Percentiles rank a stretch among this genome's conserved stretches.
phyloP scores from a whole-genome alignment of 257 asterid species.

The Scutellaria barbata region DNA sequence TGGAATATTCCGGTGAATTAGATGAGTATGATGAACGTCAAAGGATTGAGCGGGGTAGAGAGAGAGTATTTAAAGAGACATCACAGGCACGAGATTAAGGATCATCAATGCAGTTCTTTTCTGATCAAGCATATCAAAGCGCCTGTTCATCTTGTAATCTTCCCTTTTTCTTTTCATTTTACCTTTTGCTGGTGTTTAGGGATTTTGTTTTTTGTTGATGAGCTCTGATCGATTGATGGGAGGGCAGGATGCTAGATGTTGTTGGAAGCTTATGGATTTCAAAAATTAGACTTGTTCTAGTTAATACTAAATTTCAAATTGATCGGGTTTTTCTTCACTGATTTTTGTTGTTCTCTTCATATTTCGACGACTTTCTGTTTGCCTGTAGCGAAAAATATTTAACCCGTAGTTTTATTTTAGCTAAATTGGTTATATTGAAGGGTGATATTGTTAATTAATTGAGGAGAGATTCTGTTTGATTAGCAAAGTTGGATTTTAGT shows the following conservation, averaged over 20 bases:
- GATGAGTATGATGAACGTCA: slow-evolving; percentile 41
- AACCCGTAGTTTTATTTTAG: not conserved
- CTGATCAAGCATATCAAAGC: slow-evolving; percentile 71
- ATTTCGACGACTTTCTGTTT: slow-evolving; percentile 12
- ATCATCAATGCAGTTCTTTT: slow-evolving; percentile 69
- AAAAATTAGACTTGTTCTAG: slow-evolving; percentile 1
- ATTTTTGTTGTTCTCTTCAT: not conserved
- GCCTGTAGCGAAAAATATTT: too few species aligned
- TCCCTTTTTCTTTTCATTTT: not conserved
- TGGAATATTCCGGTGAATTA: not conserved
- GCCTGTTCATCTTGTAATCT: slow-evolving; percentile 72
- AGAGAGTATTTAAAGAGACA: slow-evolving; percentile 59
- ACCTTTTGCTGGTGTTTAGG: slow-evolving; percentile 16
- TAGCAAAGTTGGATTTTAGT: not conserved
- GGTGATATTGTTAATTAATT: too few species aligned
- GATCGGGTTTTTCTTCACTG: not conserved
- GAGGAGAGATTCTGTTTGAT: not conserved
- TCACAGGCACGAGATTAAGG: slow-evolving; percentile 57
- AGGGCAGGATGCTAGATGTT: not conserved
- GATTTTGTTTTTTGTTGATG: slow-evolving; percentile 13
- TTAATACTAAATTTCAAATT: not conserved
- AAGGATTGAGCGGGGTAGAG: slow-evolving; percentile 55
- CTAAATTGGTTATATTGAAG: not conserved
- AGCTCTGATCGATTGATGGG: slow-evolving; percentile 16
- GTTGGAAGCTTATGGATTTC: slow-evolving; percentile 18